Evolutionary conservation across 768 basidiomycete genomes (phyloP).

Genomic region (Lentinus tigrinus): DNA sequence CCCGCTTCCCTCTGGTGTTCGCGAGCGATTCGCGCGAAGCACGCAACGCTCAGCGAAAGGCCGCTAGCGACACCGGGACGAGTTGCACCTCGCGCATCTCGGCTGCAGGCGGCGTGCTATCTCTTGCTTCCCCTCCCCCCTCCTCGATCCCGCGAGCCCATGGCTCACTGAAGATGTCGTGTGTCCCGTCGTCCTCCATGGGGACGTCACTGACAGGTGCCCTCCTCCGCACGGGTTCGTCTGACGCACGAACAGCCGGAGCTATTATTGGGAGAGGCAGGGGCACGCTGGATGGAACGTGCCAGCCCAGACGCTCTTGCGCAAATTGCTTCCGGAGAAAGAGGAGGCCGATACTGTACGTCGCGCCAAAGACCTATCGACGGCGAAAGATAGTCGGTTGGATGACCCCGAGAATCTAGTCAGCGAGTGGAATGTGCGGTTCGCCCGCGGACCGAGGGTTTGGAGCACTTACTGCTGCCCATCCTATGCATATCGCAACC

Average conservation of each 20-base stretch:
- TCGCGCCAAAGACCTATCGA: slow-evolving; percentile 33
- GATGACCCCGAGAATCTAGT: not conserved
- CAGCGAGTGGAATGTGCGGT: slow-evolving; percentile 4
- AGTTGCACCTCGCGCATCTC: not conserved
- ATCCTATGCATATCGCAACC: slow-evolving; percentile 41
- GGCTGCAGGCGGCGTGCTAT: not conserved
- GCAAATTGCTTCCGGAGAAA: slow-evolving; percentile 27
- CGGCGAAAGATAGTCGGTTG: not conserved
- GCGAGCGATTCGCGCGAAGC: not conserved
- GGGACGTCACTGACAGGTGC: not conserved
- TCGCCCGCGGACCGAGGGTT: not conserved
- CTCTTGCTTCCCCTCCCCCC: not conserved
- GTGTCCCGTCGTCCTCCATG: slow-evolving; percentile 20
- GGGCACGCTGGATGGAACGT: slow-evolving; percentile 4
- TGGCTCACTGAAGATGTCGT: slow-evolving; percentile 16
- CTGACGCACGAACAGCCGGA: not conserved
- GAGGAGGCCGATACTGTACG: slow-evolving; percentile 43
- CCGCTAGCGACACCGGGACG: not conserved
- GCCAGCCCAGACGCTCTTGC: slow-evolving; percentile 29
- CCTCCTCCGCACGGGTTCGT: not conserved
- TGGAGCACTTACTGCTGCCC: slow-evolving; percentile 41
- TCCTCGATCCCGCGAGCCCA: not conserved
- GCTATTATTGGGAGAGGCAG: not conserved
- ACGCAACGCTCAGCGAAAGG: not conserved
- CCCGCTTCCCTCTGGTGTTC: not conserved